Evolutionary conservation across 352 stramenopile genomes (phyloP), one percentile per base, ranked within the genome.

Genomic region (Thalassiosira mediterranea): DNA sequence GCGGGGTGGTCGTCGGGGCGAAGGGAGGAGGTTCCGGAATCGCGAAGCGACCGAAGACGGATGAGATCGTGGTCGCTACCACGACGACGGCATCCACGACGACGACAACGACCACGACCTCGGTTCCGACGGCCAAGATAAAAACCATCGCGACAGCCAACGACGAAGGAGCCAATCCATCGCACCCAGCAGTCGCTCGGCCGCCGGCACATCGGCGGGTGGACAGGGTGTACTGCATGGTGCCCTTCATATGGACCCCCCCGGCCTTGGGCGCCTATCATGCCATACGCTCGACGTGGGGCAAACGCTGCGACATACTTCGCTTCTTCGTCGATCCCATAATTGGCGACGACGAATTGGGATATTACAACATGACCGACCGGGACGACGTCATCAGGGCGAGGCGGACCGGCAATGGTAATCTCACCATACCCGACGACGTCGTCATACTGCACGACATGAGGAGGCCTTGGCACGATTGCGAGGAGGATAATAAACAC

Each of bases 261-360:
- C 61, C 48, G 13, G 59, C 51, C 0, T 40, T 75, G 4, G 54
- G 28, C n/a, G 37, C 26, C 34, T 81, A 81, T 32, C 48, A 81
- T 40, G 63, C 72, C 11, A 81, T 81, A 29, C 47, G 40, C 1
- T 23, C 46, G 0, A 72, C 63, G 0, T 81, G 72, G 72, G 72
- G 72, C 5, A 72, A 75, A 63, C 47, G 63, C 64, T 81, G 72
- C 37, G 44, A 74, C 31, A 67, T 75, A 17, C 53, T 72, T 21
- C 62, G 60, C 21, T 82, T 82, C 48, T 78, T 82, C 21, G 69
- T 82, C 21, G 72, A 81, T 64, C 72, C 72, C 48, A 75, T 81
- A 21, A 71, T 81, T 58, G 72, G 72, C 26, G 57, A 81, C 48
- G 47, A 51, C 10, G 19, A 44, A 21, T 32, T 81, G 3, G 72